phyloP scores from a whole-genome alignment of 345 rosid genomes.

The Gynandropsis gynandra region DNA sequence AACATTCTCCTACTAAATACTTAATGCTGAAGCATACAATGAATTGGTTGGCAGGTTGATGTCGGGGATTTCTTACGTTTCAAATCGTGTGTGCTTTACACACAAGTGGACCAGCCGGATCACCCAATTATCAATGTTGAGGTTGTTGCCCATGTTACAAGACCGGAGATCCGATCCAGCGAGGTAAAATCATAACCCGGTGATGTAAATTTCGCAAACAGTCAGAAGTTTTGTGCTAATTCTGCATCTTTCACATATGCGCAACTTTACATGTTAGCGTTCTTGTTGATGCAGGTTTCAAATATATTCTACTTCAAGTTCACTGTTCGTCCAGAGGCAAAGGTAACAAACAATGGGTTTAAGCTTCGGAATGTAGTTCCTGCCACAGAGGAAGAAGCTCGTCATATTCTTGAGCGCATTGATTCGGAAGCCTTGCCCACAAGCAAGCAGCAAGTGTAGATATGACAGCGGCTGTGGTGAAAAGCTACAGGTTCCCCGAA shows the following conservation, averaged over 20 bases:
- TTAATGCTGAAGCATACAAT: background rate
- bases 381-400: slow-evolving; percentile 85
- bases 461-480: too few relatives aligned
- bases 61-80: slow-evolving; percentile 78
- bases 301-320: slow-evolving; percentile 79
- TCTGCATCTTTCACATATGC: too few relatives aligned
- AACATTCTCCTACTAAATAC: background rate
- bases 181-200: slow-evolving; percentile 42
- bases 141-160: slow-evolving; percentile 94
- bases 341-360: slow-evolving; percentile 38
- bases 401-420: slow-evolving; percentile 57
- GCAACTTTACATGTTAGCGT: too few relatives aligned
- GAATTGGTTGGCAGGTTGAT: slow-evolving; percentile 48
- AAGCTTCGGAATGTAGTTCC: slow-evolving; percentile 72
- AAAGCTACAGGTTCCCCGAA: too few relatives aligned
- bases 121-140: slow-evolving; percentile 73
- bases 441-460: slow-evolving; percentile 12
- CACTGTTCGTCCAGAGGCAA: slow-evolving; percentile 64
- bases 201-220: background rate
- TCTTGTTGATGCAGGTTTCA: slow-evolving; percentile 63
- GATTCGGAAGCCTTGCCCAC: slow-evolving; percentile 46
- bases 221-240: too few relatives aligned
- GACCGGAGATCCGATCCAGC: slow-evolving; percentile 83
- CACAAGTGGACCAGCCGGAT: slow-evolving; percentile 56
- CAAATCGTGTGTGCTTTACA: slow-evolving; percentile 70